Evolutionary conservation across 495 filamentous ascomycete species (phyloP), one percentile per base, ranked within the genome.

Genomic region (Xylona heveae): DNA sequence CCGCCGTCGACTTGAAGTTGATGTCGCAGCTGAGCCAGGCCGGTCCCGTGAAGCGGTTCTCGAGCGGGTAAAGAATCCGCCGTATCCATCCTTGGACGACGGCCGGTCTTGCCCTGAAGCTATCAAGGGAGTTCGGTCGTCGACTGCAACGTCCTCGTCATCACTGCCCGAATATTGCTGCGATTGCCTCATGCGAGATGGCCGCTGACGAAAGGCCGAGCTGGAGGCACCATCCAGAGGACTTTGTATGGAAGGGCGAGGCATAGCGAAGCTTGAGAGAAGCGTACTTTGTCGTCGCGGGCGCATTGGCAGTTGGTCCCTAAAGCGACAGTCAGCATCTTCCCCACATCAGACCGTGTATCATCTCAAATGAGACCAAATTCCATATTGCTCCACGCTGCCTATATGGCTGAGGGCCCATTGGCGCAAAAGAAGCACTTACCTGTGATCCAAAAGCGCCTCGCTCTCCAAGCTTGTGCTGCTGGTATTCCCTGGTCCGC

Each of bases 391-490:
- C 30, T 34, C 28, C n/a, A n/a, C n/a, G n/a, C n/a, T n/a, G n/a
- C n/a, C n/a, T n/a, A n/a, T n/a, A n/a, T n/a, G n/a, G n/a, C n/a
- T 31, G 35, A 8, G 19, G 8, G 12, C 24, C 6, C 4, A 19
- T 17, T 30, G 19, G n/a, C 14, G 19, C 22, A 12, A 23, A 18
- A 20, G 24, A 35, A 21, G 29, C 5, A 33, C 45, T 19, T 55
- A 80, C 78, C 78, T 62, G 44, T 91, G 81, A 45, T 90, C 81
- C 26, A 90, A 51, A 28, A 90, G 57, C 3, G 66, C 70, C 42
- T 81, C 68, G 44, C 78, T 85, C 34, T 84, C 81, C 33, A 91
- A 52, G 44, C 81, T 90, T 3, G 78, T 80, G 46, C 60, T 71
- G 48, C 81, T 91, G 38, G 72, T 32, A 46, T 73, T 77, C 4